A percentile compares a stretch with the other conserved stretches of the same genome.
phyloP scores from a whole-genome alignment of 108 stramenopile species.

The Fragilariopsis cylindrus region DNA sequence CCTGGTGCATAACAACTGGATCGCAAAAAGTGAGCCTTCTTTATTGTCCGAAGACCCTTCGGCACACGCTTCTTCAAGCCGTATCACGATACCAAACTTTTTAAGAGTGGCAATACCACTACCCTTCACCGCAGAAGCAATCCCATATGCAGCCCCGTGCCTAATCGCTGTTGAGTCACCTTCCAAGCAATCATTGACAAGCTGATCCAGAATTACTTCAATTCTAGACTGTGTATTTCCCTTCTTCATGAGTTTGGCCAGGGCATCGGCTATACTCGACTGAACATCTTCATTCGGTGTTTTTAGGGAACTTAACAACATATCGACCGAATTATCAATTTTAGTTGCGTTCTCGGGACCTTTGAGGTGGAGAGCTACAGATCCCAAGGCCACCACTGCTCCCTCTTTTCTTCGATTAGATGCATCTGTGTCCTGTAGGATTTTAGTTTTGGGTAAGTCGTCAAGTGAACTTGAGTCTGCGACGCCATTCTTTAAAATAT shows the following conservation, averaged over 20 bases:
- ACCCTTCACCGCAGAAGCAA: slow-evolving; percentile 98
- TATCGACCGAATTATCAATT: slow-evolving; percentile 78
- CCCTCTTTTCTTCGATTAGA: slow-evolving; percentile 87
- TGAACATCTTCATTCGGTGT: slow-evolving; percentile 90
- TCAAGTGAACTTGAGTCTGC: slow-evolving; percentile 49
- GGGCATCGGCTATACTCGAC: slow-evolving; percentile 73
- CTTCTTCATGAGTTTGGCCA: slow-evolving; percentile 89
- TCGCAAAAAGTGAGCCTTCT: slow-evolving; percentile 95
- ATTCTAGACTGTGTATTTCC: slow-evolving; percentile 74
- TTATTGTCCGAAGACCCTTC: slow-evolving; percentile 64
- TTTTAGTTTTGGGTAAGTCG: slow-evolving; percentile 56
- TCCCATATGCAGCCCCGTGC: slow-evolving; percentile 94
- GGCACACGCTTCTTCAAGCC: slow-evolving; percentile 84
- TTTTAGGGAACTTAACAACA: slow-evolving; percentile 74
- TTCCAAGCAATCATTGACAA: slow-evolving; percentile 69
- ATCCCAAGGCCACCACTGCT: slow-evolving; percentile 84
- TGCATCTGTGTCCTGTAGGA: slow-evolving; percentile 51
- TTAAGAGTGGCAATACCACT: slow-evolving; percentile 95
- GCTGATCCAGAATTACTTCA: slow-evolving; percentile 56
- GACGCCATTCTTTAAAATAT: slow-evolving; percentile 71
- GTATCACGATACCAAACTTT: slow-evolving; percentile 88
- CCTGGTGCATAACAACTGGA: slow-evolving; percentile 88
- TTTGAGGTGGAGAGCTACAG: slow-evolving; percentile 82
- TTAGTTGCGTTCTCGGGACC: slow-evolving; percentile 74
- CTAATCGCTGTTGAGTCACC: slow-evolving; percentile 64